Conservation (phyloP, 345 rosid species). For the Salix suchowensis region DNA sequence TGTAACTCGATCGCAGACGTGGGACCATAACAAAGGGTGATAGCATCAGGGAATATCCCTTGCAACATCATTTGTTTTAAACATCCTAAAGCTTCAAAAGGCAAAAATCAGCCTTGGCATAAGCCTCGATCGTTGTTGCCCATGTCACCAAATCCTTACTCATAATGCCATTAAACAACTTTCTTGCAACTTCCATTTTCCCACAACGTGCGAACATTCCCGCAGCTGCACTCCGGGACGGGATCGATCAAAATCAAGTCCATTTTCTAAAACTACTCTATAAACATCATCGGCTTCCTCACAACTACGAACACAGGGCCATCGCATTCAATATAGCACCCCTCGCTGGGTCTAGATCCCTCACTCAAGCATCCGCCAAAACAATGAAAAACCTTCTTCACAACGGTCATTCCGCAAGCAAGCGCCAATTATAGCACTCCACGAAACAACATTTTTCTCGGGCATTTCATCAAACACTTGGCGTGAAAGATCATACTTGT, state of each 20-base stretch:
- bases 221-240: conserved; percentile 19
- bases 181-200: conserved; percentile 23
- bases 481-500: conserved; percentile 6
- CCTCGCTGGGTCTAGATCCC: conserved; percentile 19
- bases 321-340: conserved; percentile 28
- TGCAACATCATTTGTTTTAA: conserved; percentile 15
- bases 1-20: no score
- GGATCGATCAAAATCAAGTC: conserved; percentile 24
- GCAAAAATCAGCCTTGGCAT: conserved; percentile 23
- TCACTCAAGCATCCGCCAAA: conserved; percentile 29
- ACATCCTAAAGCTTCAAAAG: conserved; percentile 24
- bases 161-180: conserved; percentile 19
- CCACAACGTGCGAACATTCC: conserved; percentile 26
- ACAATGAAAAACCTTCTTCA: conserved; percentile 25
- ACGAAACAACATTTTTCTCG: conserved; percentile 30
- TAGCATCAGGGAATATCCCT: conserved; percentile 19
- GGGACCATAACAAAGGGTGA: no score
- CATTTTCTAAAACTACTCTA: conserved; percentile 17
- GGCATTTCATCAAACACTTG: conserved; percentile 30
- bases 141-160: conserved; percentile 30
- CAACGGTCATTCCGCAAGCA: conserved; percentile 8
- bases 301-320: conserved; percentile 19
- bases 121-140: conserved; percentile 35
- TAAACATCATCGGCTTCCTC: conserved; percentile 20
- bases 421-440: conserved; percentile 33